phyloP scores from a whole-genome alignment of 1,284 basidiomycete species.

The Wallemia hederae region DNA sequence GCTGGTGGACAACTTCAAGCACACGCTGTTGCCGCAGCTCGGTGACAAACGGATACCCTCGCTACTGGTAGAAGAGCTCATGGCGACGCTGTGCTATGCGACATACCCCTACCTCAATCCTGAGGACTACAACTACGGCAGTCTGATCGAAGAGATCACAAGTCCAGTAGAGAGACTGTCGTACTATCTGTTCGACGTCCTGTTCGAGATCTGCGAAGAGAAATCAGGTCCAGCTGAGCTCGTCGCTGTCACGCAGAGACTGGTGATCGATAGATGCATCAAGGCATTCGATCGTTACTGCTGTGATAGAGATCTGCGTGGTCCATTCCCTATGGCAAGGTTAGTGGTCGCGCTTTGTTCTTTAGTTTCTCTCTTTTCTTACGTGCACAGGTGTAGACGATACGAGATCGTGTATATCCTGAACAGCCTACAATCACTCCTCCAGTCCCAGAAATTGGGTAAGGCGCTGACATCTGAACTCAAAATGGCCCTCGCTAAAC shows the following conservation, averaged over 20 bases:
- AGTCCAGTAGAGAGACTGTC: not conserved
- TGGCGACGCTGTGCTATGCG: not conserved
- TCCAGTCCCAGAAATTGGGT: not conserved
- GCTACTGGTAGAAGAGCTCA: not conserved
- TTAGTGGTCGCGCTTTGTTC: not conserved
- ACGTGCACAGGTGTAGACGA: not conserved
- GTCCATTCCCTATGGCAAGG: not conserved
- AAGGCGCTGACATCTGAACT: not conserved
- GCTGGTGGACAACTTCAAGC: not conserved
- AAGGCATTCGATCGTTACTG: not conserved
- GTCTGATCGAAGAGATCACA: not conserved
- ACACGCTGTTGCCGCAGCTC: not conserved
- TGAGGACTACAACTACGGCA: not conserved
- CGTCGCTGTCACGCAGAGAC: not conserved
- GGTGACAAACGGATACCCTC: not conserved
- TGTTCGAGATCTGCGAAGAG: not conserved
- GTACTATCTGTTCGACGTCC: not conserved
- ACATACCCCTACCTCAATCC: not conserved
- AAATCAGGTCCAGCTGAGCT: not conserved
- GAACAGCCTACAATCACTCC: not conserved
- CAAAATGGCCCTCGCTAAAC: not conserved
- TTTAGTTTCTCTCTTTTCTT: too few relatives aligned
- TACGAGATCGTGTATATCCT: not conserved
- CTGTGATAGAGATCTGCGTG: not conserved
- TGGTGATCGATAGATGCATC: not conserved